A percentile compares a stretch with the other conserved stretches of the same genome.
Conservation (phyloP, 139 green algal genomes). For the Haematococcus sp. region DNA sequence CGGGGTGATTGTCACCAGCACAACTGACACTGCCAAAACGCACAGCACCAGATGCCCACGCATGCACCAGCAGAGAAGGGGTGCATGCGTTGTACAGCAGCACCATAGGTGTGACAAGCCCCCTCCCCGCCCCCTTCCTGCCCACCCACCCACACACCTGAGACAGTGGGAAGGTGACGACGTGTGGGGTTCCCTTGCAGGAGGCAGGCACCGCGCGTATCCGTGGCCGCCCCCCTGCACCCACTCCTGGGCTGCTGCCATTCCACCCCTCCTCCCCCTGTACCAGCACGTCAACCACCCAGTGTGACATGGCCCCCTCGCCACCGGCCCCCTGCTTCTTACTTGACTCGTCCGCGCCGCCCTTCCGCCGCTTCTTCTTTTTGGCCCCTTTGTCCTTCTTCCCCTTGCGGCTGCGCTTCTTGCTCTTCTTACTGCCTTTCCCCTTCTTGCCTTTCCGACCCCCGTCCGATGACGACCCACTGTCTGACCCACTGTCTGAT, state of each 20-base stretch:
- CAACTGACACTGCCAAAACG: too few species aligned
- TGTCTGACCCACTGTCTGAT: too few species aligned
- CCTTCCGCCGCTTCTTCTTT: constrained; percentile 6
- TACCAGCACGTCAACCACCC: constrained; percentile 79
- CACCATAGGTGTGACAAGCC: neutral
- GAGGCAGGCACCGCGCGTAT: constrained; percentile 22
- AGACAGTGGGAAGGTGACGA: constrained; percentile 53
- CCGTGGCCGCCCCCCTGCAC: neutral
- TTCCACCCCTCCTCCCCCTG: constrained; percentile 31
- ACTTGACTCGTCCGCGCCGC: neutral
- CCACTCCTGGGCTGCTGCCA: neutral
- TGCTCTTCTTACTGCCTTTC: neutral
- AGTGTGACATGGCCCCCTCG: constrained; percentile 21
- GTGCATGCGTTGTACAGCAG: too few species aligned
- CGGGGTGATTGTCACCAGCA: too few species aligned
- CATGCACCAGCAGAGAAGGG: too few species aligned
- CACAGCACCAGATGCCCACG: too few species aligned
- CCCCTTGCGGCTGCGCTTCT: neutral
- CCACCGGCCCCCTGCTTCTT: constrained; percentile 6
- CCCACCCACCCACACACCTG: constrained; percentile 28
- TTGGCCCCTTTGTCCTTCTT: constrained; percentile 4
- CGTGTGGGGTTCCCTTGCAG: constrained; percentile 33
- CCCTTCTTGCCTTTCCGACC: too few species aligned
- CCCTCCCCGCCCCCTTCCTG: neutral
- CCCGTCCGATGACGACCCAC: too few species aligned